A percentile compares a stretch with the other conserved stretches of the same genome.
phyloP scores from a whole-genome alignment of 1,284 basidiomycete genomes.

The Malassezia brasiliensis region DNA sequence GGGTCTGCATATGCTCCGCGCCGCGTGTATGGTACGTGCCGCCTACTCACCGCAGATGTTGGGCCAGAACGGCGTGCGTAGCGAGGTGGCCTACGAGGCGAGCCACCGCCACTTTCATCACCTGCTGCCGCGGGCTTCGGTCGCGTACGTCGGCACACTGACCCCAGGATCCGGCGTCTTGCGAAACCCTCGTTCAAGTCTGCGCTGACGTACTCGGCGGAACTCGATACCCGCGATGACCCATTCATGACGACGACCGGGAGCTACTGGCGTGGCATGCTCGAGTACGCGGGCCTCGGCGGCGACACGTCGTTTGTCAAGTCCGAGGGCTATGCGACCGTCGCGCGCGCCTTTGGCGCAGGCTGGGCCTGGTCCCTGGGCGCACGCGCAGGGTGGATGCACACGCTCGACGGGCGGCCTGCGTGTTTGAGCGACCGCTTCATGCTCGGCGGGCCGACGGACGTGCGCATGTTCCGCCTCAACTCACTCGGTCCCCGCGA shows the following conservation, averaged over 20 bases:
- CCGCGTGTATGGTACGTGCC: slow-evolving; percentile 56
- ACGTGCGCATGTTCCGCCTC: slow-evolving; percentile 70
- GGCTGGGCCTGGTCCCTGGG: slow-evolving; percentile 17
- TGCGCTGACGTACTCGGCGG: slow-evolving; percentile 67
- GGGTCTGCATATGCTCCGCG: slow-evolving; percentile 59
- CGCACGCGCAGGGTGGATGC: slow-evolving; percentile 23
- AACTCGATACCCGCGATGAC: slow-evolving; percentile 71
- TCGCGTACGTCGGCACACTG: slow-evolving; percentile 20
- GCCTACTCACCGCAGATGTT: slow-evolving; percentile 11
- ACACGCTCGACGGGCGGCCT: slow-evolving; percentile 27
- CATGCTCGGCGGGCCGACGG: slow-evolving; percentile 86
- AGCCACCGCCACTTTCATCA: slow-evolving; percentile 26
- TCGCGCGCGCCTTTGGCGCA: slow-evolving; percentile 17
- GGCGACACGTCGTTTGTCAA: slow-evolving; percentile 37
- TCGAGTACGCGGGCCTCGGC: slow-evolving; percentile 36
- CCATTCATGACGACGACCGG: slow-evolving; percentile 53
- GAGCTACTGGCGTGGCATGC: slow-evolving; percentile 15
- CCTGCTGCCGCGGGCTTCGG: slow-evolving; percentile 28
- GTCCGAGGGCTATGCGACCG: slow-evolving; percentile 23
- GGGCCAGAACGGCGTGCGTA: slow-evolving; percentile 19
- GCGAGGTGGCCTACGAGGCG: slow-evolving; percentile 41
- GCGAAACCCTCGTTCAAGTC: slow-evolving; percentile 75
- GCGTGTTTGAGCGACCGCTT: slow-evolving; percentile 72
- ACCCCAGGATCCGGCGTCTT: slow-evolving; percentile 62
- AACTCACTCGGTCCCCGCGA: slow-evolving; percentile 78